Evolutionary conservation across 192 early-diverging fungal species (phyloP), one percentile per base, ranked within the genome.

Genomic region (Coemansia sp.): DNA sequence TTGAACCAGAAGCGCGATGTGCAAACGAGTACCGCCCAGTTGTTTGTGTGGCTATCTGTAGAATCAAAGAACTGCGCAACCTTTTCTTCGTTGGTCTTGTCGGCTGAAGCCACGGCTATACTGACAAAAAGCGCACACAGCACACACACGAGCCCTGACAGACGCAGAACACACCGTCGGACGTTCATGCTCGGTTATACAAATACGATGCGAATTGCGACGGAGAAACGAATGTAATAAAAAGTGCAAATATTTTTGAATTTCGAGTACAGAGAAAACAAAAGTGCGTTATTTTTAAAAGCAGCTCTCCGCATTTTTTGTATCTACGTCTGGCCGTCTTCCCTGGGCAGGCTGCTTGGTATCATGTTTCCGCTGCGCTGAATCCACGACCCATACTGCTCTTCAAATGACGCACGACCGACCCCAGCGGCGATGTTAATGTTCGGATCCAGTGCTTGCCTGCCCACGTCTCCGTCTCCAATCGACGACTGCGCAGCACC

Each of bases 1-100:
- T 99, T 99, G 84, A 99, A 97, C 97, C 97, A 99, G 75, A 96
- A 99, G 9, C 97, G 86, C 12, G 97, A 99, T 3, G 97, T 95
- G 80, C 93, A 92, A 22, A 93, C 96, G 62, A 99, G 75, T 1
- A 99, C 95, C 1, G 97, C 97, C 97, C 97, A 99, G 79, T 99
- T 99, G 73, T 98, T 99, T 27, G 95, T 96, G 59, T 91, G 90
- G 37, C 82, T 85, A 51, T 83, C 76, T 13, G 69, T 65, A 41
- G 27, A 2, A 30, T 66, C 80, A 55, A 90, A 89, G 61, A 91
- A 87, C 13, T 73, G 66, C 25, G 82, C 74, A 7, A 87, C 72
- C 13, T 50, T 46, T 13, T 60, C 49, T 43, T 59, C 54, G 42
- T 13, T 46, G 17, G 44, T 9, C 22, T 23, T 24, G 24, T 9